Evolutionary conservation across 2,329 filamentous ascomycete species (phyloP).

Genomic region (Ceratocystis ficicola): DNA sequence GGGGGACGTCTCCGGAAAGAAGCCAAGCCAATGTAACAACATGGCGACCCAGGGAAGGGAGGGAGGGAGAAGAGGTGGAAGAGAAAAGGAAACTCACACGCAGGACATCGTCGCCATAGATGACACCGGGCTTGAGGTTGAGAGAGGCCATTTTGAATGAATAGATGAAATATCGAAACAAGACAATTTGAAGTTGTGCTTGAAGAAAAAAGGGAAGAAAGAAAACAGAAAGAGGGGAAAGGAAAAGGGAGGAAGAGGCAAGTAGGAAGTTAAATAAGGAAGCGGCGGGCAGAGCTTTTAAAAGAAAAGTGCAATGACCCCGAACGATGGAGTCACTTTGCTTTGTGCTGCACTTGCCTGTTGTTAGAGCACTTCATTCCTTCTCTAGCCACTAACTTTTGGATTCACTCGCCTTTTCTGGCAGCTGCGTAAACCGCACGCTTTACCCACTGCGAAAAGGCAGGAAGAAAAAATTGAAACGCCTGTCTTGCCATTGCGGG

Average conservation of each 20-base stretch:
- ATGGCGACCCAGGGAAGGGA: neutral
- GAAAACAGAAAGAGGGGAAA: constrained; percentile 14
- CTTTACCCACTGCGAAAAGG: neutral
- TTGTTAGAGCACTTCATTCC: constrained; percentile 6
- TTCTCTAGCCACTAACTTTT: neutral
- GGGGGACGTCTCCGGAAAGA: neutral
- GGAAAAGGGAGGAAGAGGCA: constrained; percentile 16
- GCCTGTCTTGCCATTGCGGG: constrained; percentile 9
- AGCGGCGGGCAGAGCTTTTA: constrained; percentile 5
- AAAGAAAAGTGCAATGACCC: constrained; percentile 9
- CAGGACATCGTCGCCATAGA: constrained; percentile 43
- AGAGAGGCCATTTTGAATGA: constrained; percentile 31
- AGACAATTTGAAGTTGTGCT: constrained; percentile 19
- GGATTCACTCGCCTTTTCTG: neutral
- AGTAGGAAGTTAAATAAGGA: constrained; percentile 12
- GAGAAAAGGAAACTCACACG: constrained; percentile 24
- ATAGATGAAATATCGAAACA: constrained; percentile 17
- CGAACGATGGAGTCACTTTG: neutral
- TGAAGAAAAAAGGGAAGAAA: constrained; percentile 4
- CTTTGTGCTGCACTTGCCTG: no score
- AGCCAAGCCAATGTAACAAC: neutral
- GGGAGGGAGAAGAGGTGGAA: neutral
- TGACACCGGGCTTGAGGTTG: constrained; percentile 42
- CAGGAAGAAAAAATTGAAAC: constrained; percentile 9
- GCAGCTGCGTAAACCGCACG: neutral